Evolutionary conservation across 2,329 filamentous ascomycete genomes (phyloP).

Genomic region (Colletotrichum tofieldiae): DNA sequence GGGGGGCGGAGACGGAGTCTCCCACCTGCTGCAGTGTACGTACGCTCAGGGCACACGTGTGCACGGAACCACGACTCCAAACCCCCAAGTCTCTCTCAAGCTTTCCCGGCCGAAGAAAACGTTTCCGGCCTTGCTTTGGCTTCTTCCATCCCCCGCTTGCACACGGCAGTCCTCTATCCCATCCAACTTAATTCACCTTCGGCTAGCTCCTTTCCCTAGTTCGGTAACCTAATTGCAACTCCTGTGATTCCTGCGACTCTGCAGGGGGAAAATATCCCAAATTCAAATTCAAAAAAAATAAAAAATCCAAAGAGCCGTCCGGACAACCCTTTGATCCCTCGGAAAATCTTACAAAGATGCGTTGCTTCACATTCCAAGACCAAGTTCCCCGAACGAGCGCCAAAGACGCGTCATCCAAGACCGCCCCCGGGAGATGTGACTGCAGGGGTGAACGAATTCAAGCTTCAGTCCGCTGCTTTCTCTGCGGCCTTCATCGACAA

Average conservation of each 20-base stretch:
- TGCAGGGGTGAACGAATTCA: background rate
- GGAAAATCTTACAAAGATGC: too few species aligned
- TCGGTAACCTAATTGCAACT: conserved; percentile 11
- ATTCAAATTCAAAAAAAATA: background rate
- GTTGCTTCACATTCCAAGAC: too few species aligned
- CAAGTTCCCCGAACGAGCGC: background rate
- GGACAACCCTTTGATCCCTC: background rate
- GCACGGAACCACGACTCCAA: background rate
- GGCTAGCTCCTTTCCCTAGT: background rate
- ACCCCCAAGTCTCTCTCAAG: background rate
- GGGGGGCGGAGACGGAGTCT: conserved; percentile 1
- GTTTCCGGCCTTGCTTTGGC: conserved; percentile 10
- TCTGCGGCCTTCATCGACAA: background rate
- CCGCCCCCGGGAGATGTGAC: background rate
- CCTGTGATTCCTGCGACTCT: background rate
- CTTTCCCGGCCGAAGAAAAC: background rate
- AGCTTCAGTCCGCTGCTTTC: background rate
- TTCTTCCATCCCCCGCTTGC: conserved; percentile 1
- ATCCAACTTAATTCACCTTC: conserved; percentile 1
- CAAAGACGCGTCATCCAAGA: conserved; percentile 13
- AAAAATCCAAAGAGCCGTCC: background rate
- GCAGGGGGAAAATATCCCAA: background rate
- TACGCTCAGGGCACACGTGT: conserved; percentile 7
- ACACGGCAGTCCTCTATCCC: conserved; percentile 3
- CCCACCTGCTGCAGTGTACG: background rate